A percentile compares a stretch with the other conserved stretches of the same genome.
Evolutionary conservation across 2,329 filamentous ascomycete species (phyloP).

Genomic region (Verticillium longisporum): DNA sequence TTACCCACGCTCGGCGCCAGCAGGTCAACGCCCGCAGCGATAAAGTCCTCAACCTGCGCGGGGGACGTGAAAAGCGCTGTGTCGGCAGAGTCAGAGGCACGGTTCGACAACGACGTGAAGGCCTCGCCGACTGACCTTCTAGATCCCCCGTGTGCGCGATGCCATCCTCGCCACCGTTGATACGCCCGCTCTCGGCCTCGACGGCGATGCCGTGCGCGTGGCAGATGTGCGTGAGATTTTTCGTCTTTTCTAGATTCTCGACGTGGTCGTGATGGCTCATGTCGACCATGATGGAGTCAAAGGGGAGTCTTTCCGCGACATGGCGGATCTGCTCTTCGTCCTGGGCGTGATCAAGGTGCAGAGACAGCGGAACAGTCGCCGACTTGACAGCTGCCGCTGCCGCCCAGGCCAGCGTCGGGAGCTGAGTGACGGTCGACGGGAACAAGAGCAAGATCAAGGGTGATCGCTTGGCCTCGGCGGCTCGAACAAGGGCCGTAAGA

Average conservation of each 20-base stretch:
- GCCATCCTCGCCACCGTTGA: constrained; percentile 58
- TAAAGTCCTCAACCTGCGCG: constrained; percentile 64
- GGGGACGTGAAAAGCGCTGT: constrained; percentile 49
- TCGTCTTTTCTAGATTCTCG: constrained; percentile 59
- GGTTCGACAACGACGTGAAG: not conserved
- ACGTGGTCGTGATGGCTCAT: constrained; percentile 68
- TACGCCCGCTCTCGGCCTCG: constrained; percentile 63
- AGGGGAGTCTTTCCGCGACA: constrained; percentile 46
- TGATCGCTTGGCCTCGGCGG: constrained; percentile 59
- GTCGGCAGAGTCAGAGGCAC: not conserved
- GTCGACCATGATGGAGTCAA: constrained; percentile 71
- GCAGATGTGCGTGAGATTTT: constrained; percentile 54
- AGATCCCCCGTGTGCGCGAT: constrained; percentile 52
- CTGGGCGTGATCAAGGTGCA: constrained; percentile 64
- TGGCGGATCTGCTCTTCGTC: constrained; percentile 49
- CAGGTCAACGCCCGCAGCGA: constrained; percentile 66
- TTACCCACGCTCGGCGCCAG: constrained; percentile 72
- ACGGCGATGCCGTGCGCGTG: constrained; percentile 57
- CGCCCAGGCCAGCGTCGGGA: constrained; percentile 42
- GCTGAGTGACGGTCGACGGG: constrained; percentile 64
- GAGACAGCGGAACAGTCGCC: constrained; percentile 49
- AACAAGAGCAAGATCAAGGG: constrained; percentile 66
- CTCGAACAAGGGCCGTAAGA: constrained; percentile 59
- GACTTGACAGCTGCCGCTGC: constrained; percentile 45
- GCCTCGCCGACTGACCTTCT: constrained; percentile 22